phyloP scores from a whole-genome alignment of 2,329 filamentous ascomycete species.

The Neoarthrinium moseri region DNA sequence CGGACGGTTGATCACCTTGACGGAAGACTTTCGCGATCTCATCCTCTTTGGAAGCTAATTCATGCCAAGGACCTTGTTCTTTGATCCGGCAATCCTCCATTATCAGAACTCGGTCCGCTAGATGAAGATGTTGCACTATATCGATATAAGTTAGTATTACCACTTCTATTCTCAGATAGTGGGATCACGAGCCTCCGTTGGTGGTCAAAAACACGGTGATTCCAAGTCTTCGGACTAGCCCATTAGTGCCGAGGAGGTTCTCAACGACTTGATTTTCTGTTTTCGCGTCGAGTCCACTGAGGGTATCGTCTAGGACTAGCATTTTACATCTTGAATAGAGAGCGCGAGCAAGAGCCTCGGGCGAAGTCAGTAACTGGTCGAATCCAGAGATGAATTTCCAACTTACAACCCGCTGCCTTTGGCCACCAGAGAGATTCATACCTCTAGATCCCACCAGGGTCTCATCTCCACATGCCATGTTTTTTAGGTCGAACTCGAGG shows the following conservation, averaged over 20 bases:
- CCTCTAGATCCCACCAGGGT: conserved; percentile 20
- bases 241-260: conserved; percentile 27
- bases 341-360: conserved; percentile 35
- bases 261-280: conserved; percentile 28
- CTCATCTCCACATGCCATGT: conserved; percentile 18
- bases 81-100: conserved; percentile 36
- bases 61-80: conserved; percentile 6
- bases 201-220: conserved; percentile 8
- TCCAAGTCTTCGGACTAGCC: conserved; percentile 22
- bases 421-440: conserved; percentile 27
- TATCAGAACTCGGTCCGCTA: conserved; percentile 26
- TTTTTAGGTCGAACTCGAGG: conserved; percentile 20
- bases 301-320: conserved; percentile 33
- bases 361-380: not conserved
- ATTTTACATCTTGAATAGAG: conserved; percentile 28
- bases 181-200: conserved; percentile 13
- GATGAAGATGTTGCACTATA: conserved; percentile 30
- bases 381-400: not conserved
- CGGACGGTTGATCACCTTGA: too few species aligned
- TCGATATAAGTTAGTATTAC: too few species aligned
- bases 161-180: conserved; percentile 9
- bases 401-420: conserved; percentile 27
- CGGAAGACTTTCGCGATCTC: conserved; percentile 33
- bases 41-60: conserved; percentile 3
- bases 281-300: conserved; percentile 33